These are phyloP conservation scores for Eutrema heterophyllum DNA, from an alignment of 345 rosid species.

Conservation along the genomic window DNA sequence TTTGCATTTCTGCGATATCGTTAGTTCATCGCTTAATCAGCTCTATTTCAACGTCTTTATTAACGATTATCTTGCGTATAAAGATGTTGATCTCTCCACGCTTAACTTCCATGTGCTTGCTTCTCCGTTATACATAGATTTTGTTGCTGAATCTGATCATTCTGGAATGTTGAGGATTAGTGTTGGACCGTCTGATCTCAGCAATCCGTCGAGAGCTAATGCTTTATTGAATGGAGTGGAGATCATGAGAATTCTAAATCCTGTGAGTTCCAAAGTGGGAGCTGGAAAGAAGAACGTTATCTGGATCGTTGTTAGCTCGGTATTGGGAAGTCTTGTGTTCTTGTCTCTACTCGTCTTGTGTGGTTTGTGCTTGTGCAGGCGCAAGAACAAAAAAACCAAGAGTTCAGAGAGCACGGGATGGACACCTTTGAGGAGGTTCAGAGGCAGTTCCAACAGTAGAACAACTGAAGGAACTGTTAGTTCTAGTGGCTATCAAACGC, in stretches of 20 bases:
- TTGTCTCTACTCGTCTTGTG: slow-evolving; percentile 35
- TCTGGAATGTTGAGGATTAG: slow-evolving; percentile 51
- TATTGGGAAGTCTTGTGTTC: slow-evolving; percentile 54
- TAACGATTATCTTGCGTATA: slow-evolving; percentile 53
- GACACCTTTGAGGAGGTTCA: slow-evolving; percentile 71
- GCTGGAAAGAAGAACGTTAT: slow-evolving; percentile 34
- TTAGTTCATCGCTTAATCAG: slow-evolving; percentile 69
- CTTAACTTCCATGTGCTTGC: slow-evolving; percentile 58
- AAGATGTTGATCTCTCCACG: slow-evolving; percentile 73
- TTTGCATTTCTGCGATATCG: slow-evolving; percentile 91
- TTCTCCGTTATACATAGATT: slow-evolving; percentile 71
- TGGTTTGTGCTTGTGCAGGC: slow-evolving; percentile 35
- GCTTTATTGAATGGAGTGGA: slow-evolving; percentile 88
- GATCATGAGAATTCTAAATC: slow-evolving; percentile 66
- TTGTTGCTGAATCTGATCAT: slow-evolving; percentile 58
- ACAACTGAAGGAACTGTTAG: slow-evolving; percentile 61
- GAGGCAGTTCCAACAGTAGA: slow-evolving; percentile 70
- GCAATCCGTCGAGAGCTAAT: slow-evolving; percentile 47
- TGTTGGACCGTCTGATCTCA: slow-evolving; percentile 85
- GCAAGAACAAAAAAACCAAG: slow-evolving; percentile 32
- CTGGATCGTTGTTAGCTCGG: slow-evolving; percentile 53
- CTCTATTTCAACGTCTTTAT: slow-evolving; percentile 75
- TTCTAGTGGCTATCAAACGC: slow-evolving; percentile 56
- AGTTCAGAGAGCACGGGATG: slow-evolving; percentile 65
- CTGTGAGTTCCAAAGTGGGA: slow-evolving; percentile 19